Evolutionary conservation across 257 asterid genomes (phyloP).

Genomic region (Verbena officinalis): DNA sequence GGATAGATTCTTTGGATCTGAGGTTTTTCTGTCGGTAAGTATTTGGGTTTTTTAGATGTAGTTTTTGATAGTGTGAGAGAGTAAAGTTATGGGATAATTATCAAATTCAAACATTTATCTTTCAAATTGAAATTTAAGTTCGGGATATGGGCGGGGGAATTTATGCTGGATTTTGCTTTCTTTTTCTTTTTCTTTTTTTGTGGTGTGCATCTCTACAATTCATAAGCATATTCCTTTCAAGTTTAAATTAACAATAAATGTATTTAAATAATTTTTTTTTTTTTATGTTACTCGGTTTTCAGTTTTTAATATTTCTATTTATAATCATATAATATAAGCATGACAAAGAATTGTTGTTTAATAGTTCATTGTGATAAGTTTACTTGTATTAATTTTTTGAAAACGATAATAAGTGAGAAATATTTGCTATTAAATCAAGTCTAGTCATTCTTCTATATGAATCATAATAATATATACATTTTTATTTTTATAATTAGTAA

Average conservation of each 20-base stretch:
- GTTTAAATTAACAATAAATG: too few species aligned
- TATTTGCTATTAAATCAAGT: too few species aligned
- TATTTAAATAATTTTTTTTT: too few species aligned
- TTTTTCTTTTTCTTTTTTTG: not conserved
- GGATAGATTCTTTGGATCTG: constrained; percentile 36
- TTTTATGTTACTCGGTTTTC: not conserved
- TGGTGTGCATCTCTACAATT: not conserved
- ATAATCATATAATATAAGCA: too few species aligned
- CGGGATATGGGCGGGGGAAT: constrained; percentile 50
- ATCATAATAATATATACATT: too few species aligned
- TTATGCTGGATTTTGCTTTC: not conserved
- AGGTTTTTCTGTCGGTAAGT: not conserved
- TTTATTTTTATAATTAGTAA: too few species aligned
- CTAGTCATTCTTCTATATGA: too few species aligned
- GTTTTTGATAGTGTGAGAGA: not conserved
- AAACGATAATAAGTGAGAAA: too few species aligned
- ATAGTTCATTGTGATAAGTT: too few species aligned
- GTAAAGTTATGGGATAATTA: constrained; percentile 14
- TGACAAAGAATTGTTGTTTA: too few species aligned
- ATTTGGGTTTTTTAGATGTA: constrained; percentile 24
- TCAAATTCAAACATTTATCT: not conserved
- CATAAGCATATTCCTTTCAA: not conserved
- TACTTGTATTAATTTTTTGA: too few species aligned
- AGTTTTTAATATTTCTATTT: too few species aligned
- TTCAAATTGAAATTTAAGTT: constrained; percentile 34